Base-by-base conservation (phyloP, 495 filamentous ascomycete genomes). In the Neurospora tetraspora region DNA sequence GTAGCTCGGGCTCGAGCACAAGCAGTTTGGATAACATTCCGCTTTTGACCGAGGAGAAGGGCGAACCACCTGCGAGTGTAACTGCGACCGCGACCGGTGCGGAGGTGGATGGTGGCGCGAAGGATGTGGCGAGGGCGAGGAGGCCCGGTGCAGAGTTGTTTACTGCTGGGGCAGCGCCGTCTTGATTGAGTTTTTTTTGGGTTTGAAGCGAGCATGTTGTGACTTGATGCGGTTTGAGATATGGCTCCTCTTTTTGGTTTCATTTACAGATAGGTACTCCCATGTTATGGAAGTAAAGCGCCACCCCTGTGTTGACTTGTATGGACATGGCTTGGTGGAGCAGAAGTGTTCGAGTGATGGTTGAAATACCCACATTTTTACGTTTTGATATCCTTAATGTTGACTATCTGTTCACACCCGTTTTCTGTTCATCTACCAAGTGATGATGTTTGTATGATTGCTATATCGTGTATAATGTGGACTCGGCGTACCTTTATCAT, bases 11-110 rank as follows among this genome's bases (percentile, higher is more conserved):
- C 2, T 65, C 53, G 53, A 75, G 73, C 34, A 61, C 70, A 9
- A 72, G 77, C 42, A 85, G 85, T 40, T 76, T 89, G 6, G 88
- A 90, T 72, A 79, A 85, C 31, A 89, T 90, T 71, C 87, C 88
- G 1, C 76, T 89, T 61, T 76, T 90, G 47, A 86, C 81, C 68
- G 85, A 87, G 2, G 82, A 86, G 73, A 77, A 77, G 61, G 72
- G 53, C 0, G 23, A 65, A 36, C 3, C 14, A 34, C 53, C 27
- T 36, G 27, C 53, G 1, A 10, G 75, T 7, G 77, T 76, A 8
- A 76, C 76, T 31, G 73, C 75, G n/a, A 37, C 71, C 3, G 76
- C 80, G 10, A 85, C 83, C 6, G 86, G 86, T 8, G 72, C 82
- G 27, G 85, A 87, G 37, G 75, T 76, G 68, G 79, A 78, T n/a